Evolutionary conservation across 805 yeast species (phyloP).

Genomic region (Pichia thaimueangensis): DNA sequence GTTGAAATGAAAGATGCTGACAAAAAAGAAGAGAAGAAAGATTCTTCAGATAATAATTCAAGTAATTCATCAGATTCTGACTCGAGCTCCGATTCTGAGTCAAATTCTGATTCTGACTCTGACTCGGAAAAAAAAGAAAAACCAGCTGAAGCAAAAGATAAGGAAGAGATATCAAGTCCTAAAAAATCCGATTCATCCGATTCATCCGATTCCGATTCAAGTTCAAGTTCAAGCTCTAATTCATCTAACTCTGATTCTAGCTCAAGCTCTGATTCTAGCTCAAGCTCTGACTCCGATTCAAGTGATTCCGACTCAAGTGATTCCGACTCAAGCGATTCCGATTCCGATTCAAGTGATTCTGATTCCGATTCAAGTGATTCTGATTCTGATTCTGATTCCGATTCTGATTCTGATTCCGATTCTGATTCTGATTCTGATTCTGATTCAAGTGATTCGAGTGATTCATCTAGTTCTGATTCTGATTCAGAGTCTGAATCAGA

Average conservation of each 20-base stretch:
- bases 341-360: conserved; percentile 6
- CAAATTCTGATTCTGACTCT: conserved; percentile 12
- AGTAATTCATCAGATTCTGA: conserved; percentile 19
- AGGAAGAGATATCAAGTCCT: conserved; percentile 21
- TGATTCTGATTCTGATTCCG: conserved; percentile 8
- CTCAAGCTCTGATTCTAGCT: conserved; percentile 14
- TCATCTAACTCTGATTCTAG: conserved; percentile 7
- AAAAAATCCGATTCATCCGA: conserved; percentile 7
- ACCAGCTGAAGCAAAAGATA: not conserved
- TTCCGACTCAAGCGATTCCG: conserved; percentile 10
- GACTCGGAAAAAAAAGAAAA: not conserved
- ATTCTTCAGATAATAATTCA: conserved; percentile 12
- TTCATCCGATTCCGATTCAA: conserved; percentile 9
- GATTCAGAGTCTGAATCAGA: conserved; percentile 9
- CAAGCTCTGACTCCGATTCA: conserved; percentile 6
- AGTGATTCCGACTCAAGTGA: conserved; percentile 12
- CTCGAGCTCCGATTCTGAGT: conserved; percentile 20
- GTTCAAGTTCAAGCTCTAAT: conserved; percentile 7
- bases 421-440: not conserved
- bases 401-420: conserved; percentile 7
- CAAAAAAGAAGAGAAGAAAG: not conserved
- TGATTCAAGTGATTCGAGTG: conserved; percentile 12
- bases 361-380: conserved; percentile 21
- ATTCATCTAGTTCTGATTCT: conserved; percentile 14
- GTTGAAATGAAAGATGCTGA: not conserved